phyloP scores from a whole-genome alignment of 2,329 filamentous ascomycete genomes.

The Tolypocladium sp. region DNA sequence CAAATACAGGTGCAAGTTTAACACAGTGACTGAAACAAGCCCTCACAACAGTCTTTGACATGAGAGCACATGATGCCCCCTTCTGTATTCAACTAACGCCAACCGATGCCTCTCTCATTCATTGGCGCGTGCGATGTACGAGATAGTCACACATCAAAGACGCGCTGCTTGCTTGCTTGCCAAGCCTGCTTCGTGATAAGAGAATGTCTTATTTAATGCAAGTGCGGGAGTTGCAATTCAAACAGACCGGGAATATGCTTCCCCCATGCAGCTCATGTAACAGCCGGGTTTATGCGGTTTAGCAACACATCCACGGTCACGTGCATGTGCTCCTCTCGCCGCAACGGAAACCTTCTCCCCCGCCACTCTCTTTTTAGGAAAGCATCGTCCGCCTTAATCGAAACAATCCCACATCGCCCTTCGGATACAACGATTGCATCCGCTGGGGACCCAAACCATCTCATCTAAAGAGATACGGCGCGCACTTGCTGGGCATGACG shows the following conservation, averaged over 20 bases:
- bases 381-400: slow-evolving; percentile 22
- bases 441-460: slow-evolving; percentile 17
- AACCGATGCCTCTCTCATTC: background rate
- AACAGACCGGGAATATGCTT: background rate
- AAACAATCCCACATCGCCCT: slow-evolving; percentile 23
- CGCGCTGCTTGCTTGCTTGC: background rate
- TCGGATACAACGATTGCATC: slow-evolving; percentile 32
- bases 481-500: slow-evolving; percentile 21
- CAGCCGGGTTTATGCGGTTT: background rate
- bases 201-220: background rate
- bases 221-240: background rate
- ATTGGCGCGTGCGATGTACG: background rate
- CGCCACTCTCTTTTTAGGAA: slow-evolving; percentile 20
- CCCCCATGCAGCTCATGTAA: background rate
- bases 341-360: slow-evolving; percentile 5
- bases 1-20: background rate
- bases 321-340: background rate
- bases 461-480: slow-evolving; percentile 14
- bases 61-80: background rate
- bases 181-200: too few relatives aligned
- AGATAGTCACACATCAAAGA: background rate
- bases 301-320: background rate
- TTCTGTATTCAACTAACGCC: background rate
- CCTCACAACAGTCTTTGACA: background rate
- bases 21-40: background rate